These are phyloP conservation scores for Epichloe bromicola DNA, from an alignment of 2,329 filamentous ascomycete genomes.

Conservation along the genomic window DNA sequence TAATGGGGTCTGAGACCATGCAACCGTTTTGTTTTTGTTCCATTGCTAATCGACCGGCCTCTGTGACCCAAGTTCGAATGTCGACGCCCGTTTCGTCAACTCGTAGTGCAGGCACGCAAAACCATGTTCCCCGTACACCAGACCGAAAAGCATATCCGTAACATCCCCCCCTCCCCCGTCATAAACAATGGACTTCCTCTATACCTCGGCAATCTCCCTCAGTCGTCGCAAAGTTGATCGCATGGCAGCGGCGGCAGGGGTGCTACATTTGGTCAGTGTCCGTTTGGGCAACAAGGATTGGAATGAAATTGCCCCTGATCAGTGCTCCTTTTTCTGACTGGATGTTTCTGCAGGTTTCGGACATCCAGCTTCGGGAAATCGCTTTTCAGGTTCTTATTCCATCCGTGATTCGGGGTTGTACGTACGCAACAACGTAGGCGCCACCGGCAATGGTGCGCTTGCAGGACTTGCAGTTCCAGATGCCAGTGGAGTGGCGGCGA, in stretches of 20 bases:
- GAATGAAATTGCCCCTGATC: neutral
- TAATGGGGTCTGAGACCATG: constrained; percentile 19
- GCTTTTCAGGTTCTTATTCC: neutral
- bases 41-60: constrained; percentile 31
- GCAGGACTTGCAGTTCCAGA: constrained; percentile 95
- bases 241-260: constrained; percentile 84
- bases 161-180: constrained; percentile 17
- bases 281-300: neutral
- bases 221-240: constrained; percentile 94
- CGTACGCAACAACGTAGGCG: constrained; percentile 94
- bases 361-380: neutral
- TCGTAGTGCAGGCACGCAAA: constrained; percentile 30
- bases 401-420: constrained; percentile 19
- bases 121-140: constrained; percentile 31
- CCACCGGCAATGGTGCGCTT: constrained; percentile 65
- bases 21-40: constrained; percentile 21
- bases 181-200: constrained; percentile 27
- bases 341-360: neutral
- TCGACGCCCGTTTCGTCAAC: constrained; percentile 29
- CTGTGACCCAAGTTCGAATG: constrained; percentile 26
- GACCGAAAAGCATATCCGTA: constrained; percentile 33
- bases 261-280: constrained; percentile 36
- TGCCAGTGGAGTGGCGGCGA: constrained; percentile 81
- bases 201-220: constrained; percentile 94
- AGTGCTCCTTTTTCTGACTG: neutral